phyloP scores from a whole-genome alignment of 305 asterid genomes.

The Fraxinus nigra region DNA sequence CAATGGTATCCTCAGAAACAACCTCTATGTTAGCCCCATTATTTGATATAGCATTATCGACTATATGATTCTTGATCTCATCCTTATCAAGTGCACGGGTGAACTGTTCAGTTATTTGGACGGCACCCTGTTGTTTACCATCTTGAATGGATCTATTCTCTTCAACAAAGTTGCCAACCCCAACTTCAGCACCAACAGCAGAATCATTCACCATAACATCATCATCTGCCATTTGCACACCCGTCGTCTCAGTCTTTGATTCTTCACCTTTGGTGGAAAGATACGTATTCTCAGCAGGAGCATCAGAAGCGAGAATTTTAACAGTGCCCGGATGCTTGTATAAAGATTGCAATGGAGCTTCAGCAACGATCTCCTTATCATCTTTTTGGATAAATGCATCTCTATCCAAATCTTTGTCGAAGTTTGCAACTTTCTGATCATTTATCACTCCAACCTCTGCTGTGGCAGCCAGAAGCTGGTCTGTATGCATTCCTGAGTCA shows the following conservation, averaged over 20 bases:
- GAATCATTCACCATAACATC: slow-evolving; percentile 18
- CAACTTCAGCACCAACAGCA: slow-evolving; percentile 27
- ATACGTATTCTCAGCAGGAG: slow-evolving; percentile 20
- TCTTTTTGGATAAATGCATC: slow-evolving; percentile 26
- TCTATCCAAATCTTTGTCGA: slow-evolving; percentile 29
- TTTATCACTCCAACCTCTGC: slow-evolving; percentile 23
- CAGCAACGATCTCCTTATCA: slow-evolving; percentile 21
- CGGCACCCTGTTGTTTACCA: slow-evolving; percentile 23
- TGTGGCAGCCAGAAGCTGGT: slow-evolving; percentile 22
- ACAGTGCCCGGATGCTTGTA: slow-evolving; percentile 22
- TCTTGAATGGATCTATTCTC: slow-evolving; percentile 24
- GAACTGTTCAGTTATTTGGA: slow-evolving; percentile 24
- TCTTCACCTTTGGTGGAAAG: slow-evolving; percentile 14
- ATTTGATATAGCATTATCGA: slow-evolving; percentile 9
- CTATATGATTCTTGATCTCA: slow-evolving; percentile 16
- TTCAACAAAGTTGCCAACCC: slow-evolving; percentile 16
- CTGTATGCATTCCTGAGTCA: slow-evolving; percentile 17
- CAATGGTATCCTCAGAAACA: neutral
- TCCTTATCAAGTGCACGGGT: slow-evolving; percentile 18
- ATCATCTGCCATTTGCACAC: slow-evolving; percentile 21
- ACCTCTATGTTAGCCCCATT: slow-evolving; percentile 12
- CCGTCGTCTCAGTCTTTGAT: slow-evolving; percentile 25
- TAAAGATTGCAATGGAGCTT: slow-evolving; percentile 21
- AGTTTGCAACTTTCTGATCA: slow-evolving; percentile 22
- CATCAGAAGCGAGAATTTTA: slow-evolving; percentile 26